phyloP scores from a whole-genome alignment of 2,329 filamentous ascomycete species.

The Tolypocladium nubicola region DNA sequence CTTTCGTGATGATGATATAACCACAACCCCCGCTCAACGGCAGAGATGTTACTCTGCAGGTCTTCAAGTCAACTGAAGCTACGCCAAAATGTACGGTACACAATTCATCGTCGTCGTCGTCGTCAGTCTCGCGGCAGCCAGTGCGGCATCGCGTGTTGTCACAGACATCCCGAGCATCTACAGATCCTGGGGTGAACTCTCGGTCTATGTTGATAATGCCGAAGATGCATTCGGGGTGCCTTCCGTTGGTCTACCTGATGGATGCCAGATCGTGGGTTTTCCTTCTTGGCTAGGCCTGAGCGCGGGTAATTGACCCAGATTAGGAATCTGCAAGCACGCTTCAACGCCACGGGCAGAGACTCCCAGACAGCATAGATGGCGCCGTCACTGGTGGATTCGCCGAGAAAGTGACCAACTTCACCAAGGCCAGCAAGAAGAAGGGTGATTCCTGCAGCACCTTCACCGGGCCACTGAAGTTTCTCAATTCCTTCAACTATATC shows the following conservation, averaged over 20 bases:
- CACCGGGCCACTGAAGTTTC: conserved; percentile 36
- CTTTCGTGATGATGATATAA: not conserved
- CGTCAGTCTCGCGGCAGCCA: not conserved
- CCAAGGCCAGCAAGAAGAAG: conserved; percentile 19
- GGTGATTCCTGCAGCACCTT: conserved; percentile 8
- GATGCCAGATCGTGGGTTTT: conserved; percentile 24
- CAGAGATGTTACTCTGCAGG: not conserved
- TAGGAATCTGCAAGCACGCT: conserved; percentile 38
- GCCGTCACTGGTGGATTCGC: conserved; percentile 36
- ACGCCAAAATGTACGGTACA: not conserved
- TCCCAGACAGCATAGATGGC: conserved; percentile 36
- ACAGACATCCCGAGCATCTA: conserved; percentile 18
- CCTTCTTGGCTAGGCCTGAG: no score
- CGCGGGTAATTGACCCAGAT: not conserved
- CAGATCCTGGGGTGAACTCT: conserved; percentile 33
- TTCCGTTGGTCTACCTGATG: conserved; percentile 34
- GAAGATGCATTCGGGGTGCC: conserved; percentile 34
- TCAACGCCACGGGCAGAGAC: conserved; percentile 44
- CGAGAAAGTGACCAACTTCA: conserved; percentile 35
- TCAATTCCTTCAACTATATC: conserved; percentile 40
- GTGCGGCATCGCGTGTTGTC: conserved; percentile 5
- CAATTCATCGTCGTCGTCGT: not conserved
- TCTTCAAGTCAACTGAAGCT: not conserved
- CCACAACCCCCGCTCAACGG: not conserved
- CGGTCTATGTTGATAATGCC: conserved; percentile 33